These are phyloP conservation scores for Ambrosia artemisiifolia DNA, from an alignment of 129 eudicot species.

Conservation along the genomic window DNA sequence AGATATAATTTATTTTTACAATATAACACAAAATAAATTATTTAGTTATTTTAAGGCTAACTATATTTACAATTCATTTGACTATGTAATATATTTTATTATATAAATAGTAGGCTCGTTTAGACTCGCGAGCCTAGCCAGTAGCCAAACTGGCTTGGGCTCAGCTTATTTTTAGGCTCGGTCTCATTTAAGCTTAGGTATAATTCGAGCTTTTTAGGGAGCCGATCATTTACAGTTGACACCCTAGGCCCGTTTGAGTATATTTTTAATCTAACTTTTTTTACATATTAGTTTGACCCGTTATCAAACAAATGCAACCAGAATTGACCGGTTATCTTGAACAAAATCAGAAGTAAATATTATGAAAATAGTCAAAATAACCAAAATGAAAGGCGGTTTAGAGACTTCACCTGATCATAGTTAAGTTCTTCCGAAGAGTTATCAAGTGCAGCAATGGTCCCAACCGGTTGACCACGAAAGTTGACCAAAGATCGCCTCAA, in stretches of 20 bases:
- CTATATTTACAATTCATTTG: too few species aligned
- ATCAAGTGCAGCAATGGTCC: constrained; percentile 94
- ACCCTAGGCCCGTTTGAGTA: not conserved
- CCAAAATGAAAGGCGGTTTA: not conserved
- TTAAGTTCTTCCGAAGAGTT: constrained; percentile 85
- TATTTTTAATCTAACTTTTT: not conserved
- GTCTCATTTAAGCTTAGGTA: too few species aligned
- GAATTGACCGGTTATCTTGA: not conserved
- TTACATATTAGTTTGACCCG: not conserved
- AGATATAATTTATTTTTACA: too few species aligned
- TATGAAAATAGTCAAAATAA: not conserved
- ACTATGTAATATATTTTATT: too few species aligned
- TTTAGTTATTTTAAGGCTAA: too few species aligned
- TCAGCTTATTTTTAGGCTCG: too few species aligned
- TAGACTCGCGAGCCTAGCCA: too few species aligned
- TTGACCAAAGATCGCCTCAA: constrained; percentile 77
- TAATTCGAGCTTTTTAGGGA: too few species aligned
- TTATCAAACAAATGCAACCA: not conserved
- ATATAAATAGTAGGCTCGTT: too few species aligned
- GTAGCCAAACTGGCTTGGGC: too few species aligned
- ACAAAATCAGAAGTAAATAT: not conserved
- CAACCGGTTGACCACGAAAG: constrained; percentile 84
- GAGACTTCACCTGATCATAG: constrained; percentile 74
- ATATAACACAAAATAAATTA: too few species aligned
- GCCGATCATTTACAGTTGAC: not conserved